A percentile compares a stretch with the other conserved stretches of the same genome.
Conservation (phyloP, 1,139 yeast species). For the Protomyces lactucae-debilis region DNA sequence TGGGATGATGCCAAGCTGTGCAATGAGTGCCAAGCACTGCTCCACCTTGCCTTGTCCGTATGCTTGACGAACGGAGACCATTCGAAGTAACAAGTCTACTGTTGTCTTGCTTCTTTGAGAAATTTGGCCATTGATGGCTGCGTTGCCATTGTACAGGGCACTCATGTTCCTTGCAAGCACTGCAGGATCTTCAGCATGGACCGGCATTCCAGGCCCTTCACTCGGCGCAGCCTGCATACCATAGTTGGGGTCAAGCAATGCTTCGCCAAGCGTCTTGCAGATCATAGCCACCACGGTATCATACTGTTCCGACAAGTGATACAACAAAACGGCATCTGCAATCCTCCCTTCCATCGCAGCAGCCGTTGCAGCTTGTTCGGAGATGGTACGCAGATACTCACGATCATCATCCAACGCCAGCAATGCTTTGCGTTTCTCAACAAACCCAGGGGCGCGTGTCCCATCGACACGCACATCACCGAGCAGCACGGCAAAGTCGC, state of each 20-base stretch:
- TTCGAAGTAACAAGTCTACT: constrained; percentile 57
- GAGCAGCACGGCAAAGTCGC: constrained; percentile 73
- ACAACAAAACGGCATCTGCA: constrained; percentile 77
- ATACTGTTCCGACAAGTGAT: constrained; percentile 83
- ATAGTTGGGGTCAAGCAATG: constrained; percentile 41
- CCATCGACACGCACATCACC: constrained; percentile 81
- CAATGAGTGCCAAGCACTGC: constrained; percentile 50
- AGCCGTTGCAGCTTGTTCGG: constrained; percentile 76
- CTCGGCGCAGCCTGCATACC: constrained; percentile 33
- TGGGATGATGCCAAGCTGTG: constrained; percentile 63
- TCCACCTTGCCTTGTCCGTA: constrained; percentile 60
- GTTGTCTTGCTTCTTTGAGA: constrained; percentile 45
- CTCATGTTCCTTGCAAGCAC: constrained; percentile 43
- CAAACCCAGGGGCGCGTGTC: constrained; percentile 71
- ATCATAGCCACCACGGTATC: constrained; percentile 75
- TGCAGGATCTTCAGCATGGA: constrained; percentile 41
- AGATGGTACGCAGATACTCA: constrained; percentile 59
- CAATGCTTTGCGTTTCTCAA: constrained; percentile 72
- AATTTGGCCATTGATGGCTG: constrained; percentile 34
- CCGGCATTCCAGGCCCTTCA: constrained; percentile 33
- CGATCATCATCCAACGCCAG: constrained; percentile 54
- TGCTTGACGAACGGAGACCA: constrained; percentile 62
- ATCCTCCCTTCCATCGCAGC: constrained; percentile 92
- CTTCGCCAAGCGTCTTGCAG: constrained; percentile 74
- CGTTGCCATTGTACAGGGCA: constrained; percentile 39